phyloP scores from a whole-genome alignment of 176 grass and related monocot species.

The Avena eriantha region DNA sequence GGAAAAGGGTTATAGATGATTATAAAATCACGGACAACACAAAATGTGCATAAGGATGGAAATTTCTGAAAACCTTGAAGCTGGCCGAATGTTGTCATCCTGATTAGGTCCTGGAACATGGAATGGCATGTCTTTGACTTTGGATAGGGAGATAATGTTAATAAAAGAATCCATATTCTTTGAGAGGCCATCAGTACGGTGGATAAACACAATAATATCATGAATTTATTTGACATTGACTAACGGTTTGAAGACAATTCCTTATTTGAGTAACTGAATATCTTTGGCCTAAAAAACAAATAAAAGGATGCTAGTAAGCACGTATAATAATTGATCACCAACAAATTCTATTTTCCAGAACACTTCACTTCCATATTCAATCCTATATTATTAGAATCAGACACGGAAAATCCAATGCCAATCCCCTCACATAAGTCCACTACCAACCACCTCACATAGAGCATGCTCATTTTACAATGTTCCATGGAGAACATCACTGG shows the following conservation, averaged over 20 bases:
- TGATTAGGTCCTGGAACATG: conserved; percentile 50
- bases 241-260: conserved; percentile 64
- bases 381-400: conserved; percentile 70
- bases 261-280: conserved; percentile 75
- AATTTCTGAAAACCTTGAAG: conserved; percentile 40
- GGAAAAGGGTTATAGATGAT: not conserved
- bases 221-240: conserved; percentile 68
- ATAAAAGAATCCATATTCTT: conserved; percentile 75
- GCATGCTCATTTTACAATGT: conserved; percentile 70
- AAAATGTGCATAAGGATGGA: not conserved
- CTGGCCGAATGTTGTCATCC: conserved; percentile 43
- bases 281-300: conserved; percentile 61
- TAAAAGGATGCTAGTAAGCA: conserved; percentile 27
- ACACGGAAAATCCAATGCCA: conserved; percentile 71
- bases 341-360: conserved; percentile 6
- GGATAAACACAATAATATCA: conserved; percentile 85
- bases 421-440: too few relatives aligned
- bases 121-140: conserved; percentile 60
- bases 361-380: conserved; percentile 64
- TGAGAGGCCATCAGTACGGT: conserved; percentile 65
- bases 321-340: not conserved
- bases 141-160: conserved; percentile 67
- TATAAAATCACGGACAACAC: conserved; percentile 25
- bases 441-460: too few relatives aligned
- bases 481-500: conserved; percentile 49